phyloP scores from a whole-genome alignment of 129 eudicot genomes.

The Gnaphalium uliginosum region DNA sequence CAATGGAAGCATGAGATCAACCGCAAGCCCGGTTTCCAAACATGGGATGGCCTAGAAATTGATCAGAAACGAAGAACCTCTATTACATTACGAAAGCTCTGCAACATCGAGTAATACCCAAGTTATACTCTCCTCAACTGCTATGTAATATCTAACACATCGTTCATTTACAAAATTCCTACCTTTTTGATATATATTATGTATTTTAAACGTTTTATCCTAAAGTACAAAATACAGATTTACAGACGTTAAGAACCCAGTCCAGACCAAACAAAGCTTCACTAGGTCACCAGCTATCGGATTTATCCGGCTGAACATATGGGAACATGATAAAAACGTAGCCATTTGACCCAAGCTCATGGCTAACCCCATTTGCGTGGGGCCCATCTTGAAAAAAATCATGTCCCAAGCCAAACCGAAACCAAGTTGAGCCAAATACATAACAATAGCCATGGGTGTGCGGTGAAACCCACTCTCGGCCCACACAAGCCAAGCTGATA shows the following conservation, averaged over 20 bases:
- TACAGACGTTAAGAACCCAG: conserved; percentile 45
- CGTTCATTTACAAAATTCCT: conserved; percentile 6
- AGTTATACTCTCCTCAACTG: not conserved
- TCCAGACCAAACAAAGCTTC: conserved; percentile 75
- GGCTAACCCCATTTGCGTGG: conserved; percentile 47
- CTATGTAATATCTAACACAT: conserved; percentile 2
- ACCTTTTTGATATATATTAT: not conserved
- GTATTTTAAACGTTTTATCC: not conserved
- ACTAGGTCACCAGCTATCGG: conserved; percentile 83
- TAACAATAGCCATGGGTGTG: conserved; percentile 47
- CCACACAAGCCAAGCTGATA: conserved; percentile 92
- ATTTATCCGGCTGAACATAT: conserved; percentile 52
- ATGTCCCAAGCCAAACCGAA: conserved; percentile 71
- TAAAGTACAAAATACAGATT: conserved; percentile 57
- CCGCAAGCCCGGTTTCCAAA: conserved; percentile 79
- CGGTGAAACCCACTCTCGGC: conserved; percentile 89
- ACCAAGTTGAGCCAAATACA: conserved; percentile 59
- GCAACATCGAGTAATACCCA: conserved; percentile 36
- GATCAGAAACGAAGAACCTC: conserved; percentile 81
- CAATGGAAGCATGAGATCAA: conserved; percentile 89
- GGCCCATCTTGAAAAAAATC: conserved; percentile 52
- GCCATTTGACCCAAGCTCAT: conserved; percentile 50
- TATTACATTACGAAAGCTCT: conserved; percentile 70
- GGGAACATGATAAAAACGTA: conserved; percentile 43
- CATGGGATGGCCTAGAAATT: conserved; percentile 68